Base-by-base conservation (phyloP, 371 early-diverging fungal genomes). In the Rhizomucor miehei region DNA sequence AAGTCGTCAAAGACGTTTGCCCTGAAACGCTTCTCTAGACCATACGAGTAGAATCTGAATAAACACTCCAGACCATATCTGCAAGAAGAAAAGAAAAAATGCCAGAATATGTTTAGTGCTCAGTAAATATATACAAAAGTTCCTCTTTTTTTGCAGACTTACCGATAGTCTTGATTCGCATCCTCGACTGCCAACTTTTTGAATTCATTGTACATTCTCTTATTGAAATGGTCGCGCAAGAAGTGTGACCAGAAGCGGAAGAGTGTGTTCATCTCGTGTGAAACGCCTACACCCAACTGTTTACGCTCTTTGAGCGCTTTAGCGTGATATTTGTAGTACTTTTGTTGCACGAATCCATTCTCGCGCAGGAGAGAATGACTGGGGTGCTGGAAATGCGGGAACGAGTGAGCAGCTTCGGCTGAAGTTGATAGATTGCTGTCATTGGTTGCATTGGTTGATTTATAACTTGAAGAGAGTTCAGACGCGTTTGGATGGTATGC, bases 161-260 rank as follows among this genome's bases (percentile, higher is more conserved):
- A 50, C 51, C 51, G 51, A 23, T 50, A 50, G 69, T 89, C 86
- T 54, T 83, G 80, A 41, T 81, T 77, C 38, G 93, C 91, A 73
- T 97, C 97, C 60, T 95, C 94, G 13, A 89, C 80, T 6, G 97
- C 93, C 44, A 95, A 73, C 12, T 81, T 71, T 77, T 88, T 90
- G 75, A 97, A 97, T 73, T 97, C 95, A 44, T 71, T 70, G 71
- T 93, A 94, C 95, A 97, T 95, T 51, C 82, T 84, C 69, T 81
- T 78, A 81, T 94, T 95, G 65, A 89, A 94, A 60, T 91, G 89
- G 67, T 95, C 95, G 64, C 96, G 92, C 69, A 97, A 77, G 67
- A 95, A 97, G 74, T 97, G 95, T 48, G 91, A 92, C 97, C 97
- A 97, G 90, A 97, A 97, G 21, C 96, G 88, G 85, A 89, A 97